Evolutionary conservation across 176 grass and related monocot genomes (phyloP), one percentile per base, ranked within the genome.

Genomic region (Eleusine coracana): DNA sequence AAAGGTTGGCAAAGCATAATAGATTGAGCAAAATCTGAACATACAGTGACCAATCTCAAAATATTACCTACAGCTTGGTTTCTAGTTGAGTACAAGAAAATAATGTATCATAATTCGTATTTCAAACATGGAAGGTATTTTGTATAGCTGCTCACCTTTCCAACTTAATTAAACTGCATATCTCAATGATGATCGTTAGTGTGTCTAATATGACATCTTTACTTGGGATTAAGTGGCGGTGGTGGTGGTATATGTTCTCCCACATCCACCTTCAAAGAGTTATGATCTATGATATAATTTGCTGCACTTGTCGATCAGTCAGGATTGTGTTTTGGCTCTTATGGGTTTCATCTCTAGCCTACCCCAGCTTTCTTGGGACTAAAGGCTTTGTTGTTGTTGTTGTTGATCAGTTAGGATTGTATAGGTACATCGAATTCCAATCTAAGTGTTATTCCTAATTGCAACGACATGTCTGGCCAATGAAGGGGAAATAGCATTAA

Each of bases 11-110:
- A 68, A 72, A 77, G 23, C 73, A 18, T 3, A 76, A 73, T 10
- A 75, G 44, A 84, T 42, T 27, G 37, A 79, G 41, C 29, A 62
- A 62, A 76, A 63, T 20, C 25, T 64, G 42, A 85, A 70, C 31
- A 29, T 61, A 85, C 9, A 76, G 48, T 49, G 74, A 79, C 76
- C 11, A 68, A 20, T 14, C 67, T 74, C 34, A 66, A 79, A 82
- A 74, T 34, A 20, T 73, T 34, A 29, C 21, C n/a, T 51, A 74
- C 48, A 60, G 36, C 7, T 38, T 52, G 27, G 15, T 61, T 70
- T 60, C 52, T 42, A 80, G 52, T 21, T 44, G 42, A 76, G 72
- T 61, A 55, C 48, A 84, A 52, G 76, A 75, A 48, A 78, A 23
- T 79, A 20, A 46, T 86, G 58, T 20, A 59, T 16, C 48, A 80